Conservation (phyloP, 352 stramenopile species). For the Phytophthora nicotianae region DNA sequence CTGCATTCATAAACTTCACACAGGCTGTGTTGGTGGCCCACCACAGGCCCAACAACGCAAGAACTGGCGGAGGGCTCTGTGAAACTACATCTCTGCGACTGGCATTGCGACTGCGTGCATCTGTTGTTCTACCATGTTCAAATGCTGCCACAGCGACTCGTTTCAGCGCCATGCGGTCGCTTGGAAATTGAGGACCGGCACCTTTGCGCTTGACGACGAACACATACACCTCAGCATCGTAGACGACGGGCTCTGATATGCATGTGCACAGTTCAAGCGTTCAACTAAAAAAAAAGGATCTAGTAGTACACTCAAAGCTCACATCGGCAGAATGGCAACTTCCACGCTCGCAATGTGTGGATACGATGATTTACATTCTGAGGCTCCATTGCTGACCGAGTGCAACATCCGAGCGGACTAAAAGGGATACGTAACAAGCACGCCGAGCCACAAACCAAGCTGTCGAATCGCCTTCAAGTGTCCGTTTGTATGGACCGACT, state of each 20-base stretch:
- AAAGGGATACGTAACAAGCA: background rate
- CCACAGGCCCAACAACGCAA: slow-evolving; percentile 15
- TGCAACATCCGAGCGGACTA: slow-evolving; percentile 2
- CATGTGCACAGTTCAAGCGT: too few relatives aligned
- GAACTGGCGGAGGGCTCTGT: slow-evolving; percentile 6
- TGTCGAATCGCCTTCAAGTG: slow-evolving; percentile 14
- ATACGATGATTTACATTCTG: slow-evolving; percentile 1
- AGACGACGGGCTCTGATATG: background rate
- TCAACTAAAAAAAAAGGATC: background rate
- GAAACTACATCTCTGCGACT: background rate
- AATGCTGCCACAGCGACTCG: slow-evolving; percentile 12
- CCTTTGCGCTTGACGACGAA: background rate
- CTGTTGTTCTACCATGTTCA: slow-evolving; percentile 11
- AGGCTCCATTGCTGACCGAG: slow-evolving; percentile 1
- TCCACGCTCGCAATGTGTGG: slow-evolving; percentile 2
- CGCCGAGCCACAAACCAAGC: slow-evolving; percentile 19
- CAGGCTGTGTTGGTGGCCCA: slow-evolving; percentile 24
- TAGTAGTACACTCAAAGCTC: background rate
- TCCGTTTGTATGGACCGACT: slow-evolving; percentile 27
- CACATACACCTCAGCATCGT: background rate
- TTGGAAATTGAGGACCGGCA: slow-evolving; percentile 15
- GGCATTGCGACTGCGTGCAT: slow-evolving; percentile 3
- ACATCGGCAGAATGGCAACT: slow-evolving; percentile 6
- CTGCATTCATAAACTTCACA: slow-evolving; percentile 9
- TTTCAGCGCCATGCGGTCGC: slow-evolving; percentile 26